Evolutionary conservation across 352 stramenopile genomes (phyloP), one percentile per base, ranked within the genome.

Genomic region (Phytophthora tentaculata): DNA sequence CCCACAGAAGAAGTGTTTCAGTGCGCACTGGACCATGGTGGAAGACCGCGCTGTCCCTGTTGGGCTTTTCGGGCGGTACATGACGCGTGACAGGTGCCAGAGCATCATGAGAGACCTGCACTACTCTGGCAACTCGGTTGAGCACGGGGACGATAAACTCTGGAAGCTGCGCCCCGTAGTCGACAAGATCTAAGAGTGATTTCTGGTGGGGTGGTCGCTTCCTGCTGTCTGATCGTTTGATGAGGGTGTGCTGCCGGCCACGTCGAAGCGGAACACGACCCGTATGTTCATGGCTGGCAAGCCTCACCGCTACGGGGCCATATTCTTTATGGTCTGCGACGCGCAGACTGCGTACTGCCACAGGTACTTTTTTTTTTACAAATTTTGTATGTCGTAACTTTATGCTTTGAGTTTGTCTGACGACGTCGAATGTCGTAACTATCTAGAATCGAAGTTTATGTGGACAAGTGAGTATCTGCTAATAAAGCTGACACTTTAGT

Each of bases 1-100:
- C 54, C 63, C 71, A 0, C 62, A 73, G 35, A 60, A 70, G 37
- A 39, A 47, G 3, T n/a, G 59, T 4, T 70, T 81, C 37, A 12
- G 39, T 1, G 29, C 39, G 5, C 61, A 77, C 44, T 81, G 66
- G 69, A 23, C 54, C 5, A 65, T 66, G 60, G 26, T 44, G 0
- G 48, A 59, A 8, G 65, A 73, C 6, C 50, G 61, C 2, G 61
- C 39, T 0, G 22, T 81, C 1, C 55, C 63, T 3, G 35, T 43
- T 0, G 70, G 66, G 7, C 51, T 23, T 17, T 71, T 73, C 29
- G 69, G 64, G 17, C 32, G 39, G 17, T 49, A 20, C 43, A 49
- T 49, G 43, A 14, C 9, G n/a, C 43, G 17, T 26, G 19, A 49
- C 43, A 13, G 43, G n/a, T 49, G 43, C n/a, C 43, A 49, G 8